phyloP scores from a whole-genome alignment of 805 yeast species.

The Spathaspora boniae region DNA sequence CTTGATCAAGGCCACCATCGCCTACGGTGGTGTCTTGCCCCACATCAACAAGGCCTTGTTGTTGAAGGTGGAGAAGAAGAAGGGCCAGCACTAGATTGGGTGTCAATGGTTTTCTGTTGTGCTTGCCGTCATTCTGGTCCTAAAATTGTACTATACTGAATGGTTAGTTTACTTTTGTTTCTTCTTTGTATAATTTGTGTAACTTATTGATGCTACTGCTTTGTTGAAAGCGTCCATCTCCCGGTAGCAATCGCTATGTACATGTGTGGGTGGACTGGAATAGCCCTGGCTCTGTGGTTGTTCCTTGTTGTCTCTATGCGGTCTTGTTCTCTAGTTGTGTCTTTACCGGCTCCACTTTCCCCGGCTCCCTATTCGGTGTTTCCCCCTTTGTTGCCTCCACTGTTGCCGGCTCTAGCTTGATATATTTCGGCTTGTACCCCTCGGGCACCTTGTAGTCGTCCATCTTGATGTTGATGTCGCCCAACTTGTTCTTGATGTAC shows the following conservation, averaged over 20 bases:
- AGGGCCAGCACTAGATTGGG: conserved; percentile 17
- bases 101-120: too few relatives aligned
- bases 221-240: too few relatives aligned
- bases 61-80: conserved; percentile 69
- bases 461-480: conserved; percentile 35
- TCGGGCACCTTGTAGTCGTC: conserved; percentile 50
- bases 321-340: neutral
- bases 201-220: too few relatives aligned
- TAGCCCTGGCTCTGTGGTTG: neutral
- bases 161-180: conserved; percentile 1
- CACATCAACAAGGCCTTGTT: conserved; percentile 82
- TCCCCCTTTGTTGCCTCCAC: conserved; percentile 1
- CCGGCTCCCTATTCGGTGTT: neutral
- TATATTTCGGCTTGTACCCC: conserved; percentile 15
- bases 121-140: too few relatives aligned
- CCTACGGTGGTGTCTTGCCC: conserved; percentile 97
- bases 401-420: conserved; percentile 10
- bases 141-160: too few relatives aligned
- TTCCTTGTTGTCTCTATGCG: neutral
- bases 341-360: neutral
- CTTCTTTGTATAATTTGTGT: neutral
- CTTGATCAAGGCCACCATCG: conserved; percentile 90
- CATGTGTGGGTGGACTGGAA: too few relatives aligned
- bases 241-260: too few relatives aligned
- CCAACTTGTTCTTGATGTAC: conserved; percentile 47